Percentiles rank a stretch among this genome's conserved stretches.
These are phyloP conservation scores for Bothriochloa decipiens DNA, from an alignment of 176 grass and related monocot species.

Conservation along the genomic window DNA sequence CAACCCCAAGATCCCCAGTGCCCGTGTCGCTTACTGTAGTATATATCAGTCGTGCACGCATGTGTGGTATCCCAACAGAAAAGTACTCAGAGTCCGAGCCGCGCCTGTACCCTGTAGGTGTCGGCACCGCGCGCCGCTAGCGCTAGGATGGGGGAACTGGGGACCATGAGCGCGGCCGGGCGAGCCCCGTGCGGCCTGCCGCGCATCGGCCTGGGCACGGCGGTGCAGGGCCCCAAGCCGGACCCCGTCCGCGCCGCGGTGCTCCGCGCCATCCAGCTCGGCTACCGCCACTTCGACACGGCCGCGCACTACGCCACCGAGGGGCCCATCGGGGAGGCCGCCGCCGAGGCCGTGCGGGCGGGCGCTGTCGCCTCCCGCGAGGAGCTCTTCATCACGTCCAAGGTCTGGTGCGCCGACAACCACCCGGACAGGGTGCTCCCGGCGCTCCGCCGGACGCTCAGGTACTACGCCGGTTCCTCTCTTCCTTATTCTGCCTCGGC, in stretches of 20 bases:
- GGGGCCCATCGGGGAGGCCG: conserved; percentile 57
- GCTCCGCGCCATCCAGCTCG: conserved; percentile 54
- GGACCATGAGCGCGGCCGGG: conserved; percentile 12
- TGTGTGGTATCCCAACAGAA: background rate
- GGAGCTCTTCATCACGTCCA: conserved; percentile 80
- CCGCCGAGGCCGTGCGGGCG: conserved; percentile 51
- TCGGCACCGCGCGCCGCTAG: background rate
- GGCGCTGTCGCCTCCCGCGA: conserved; percentile 50
- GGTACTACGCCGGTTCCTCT: background rate
- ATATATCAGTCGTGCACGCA: background rate
- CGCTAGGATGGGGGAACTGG: background rate
- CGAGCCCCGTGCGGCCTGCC: conserved; percentile 28
- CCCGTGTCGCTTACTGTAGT: background rate
- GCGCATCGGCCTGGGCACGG: conserved; percentile 65
- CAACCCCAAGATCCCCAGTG: too few relatives aligned
- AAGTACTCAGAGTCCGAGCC: background rate
- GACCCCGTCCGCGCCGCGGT: conserved; percentile 48
- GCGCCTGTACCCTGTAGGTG: background rate
- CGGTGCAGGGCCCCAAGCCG: conserved; percentile 47
- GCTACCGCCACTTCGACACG: conserved; percentile 73
- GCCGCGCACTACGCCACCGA: conserved; percentile 64
- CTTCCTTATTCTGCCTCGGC: background rate
- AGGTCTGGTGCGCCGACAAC: conserved; percentile 67
- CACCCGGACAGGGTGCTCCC: conserved; percentile 59
- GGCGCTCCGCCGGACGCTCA: conserved; percentile 52